These are phyloP conservation scores for Citrullus amarus DNA, from an alignment of 306 rosid genomes.

Conservation along the genomic window DNA sequence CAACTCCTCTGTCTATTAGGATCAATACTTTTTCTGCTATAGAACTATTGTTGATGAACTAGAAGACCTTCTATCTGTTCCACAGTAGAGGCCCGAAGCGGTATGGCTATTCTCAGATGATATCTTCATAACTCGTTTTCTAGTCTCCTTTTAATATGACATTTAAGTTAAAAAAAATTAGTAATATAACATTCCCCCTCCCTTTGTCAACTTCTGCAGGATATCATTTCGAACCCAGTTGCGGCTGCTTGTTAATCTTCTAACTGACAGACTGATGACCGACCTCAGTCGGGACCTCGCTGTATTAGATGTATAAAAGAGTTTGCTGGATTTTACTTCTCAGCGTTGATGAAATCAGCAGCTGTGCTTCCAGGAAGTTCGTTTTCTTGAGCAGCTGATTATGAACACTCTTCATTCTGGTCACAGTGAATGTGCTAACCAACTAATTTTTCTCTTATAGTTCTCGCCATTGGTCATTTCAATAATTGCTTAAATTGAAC, in stretches of 20 bases:
- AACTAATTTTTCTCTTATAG: background rate
- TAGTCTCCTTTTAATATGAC: background rate
- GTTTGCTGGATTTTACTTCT: background rate
- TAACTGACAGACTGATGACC: background rate
- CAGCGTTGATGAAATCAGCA: background rate
- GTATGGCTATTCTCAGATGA: background rate
- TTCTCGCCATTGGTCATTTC: background rate
- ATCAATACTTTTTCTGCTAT: constrained; percentile 19
- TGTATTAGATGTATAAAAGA: background rate
- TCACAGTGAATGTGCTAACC: background rate
- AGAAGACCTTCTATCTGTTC: constrained; percentile 10
- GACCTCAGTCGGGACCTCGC: background rate
- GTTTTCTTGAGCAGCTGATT: background rate
- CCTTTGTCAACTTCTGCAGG: background rate
- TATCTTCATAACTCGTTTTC: background rate
- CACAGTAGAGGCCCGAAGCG: constrained; percentile 1
- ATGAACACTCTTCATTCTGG: background rate
- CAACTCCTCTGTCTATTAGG: constrained; percentile 25
- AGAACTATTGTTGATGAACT: constrained; percentile 11
- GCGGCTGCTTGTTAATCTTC: constrained; percentile 1
- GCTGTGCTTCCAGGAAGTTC: background rate
- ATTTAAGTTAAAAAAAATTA: background rate
- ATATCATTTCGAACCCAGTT: background rate
- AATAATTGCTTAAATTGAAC: background rate
- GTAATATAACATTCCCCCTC: background rate